Conservation (phyloP, 2,329 filamentous ascomycete genomes). For the Hymenoscyphus scutula region DNA sequence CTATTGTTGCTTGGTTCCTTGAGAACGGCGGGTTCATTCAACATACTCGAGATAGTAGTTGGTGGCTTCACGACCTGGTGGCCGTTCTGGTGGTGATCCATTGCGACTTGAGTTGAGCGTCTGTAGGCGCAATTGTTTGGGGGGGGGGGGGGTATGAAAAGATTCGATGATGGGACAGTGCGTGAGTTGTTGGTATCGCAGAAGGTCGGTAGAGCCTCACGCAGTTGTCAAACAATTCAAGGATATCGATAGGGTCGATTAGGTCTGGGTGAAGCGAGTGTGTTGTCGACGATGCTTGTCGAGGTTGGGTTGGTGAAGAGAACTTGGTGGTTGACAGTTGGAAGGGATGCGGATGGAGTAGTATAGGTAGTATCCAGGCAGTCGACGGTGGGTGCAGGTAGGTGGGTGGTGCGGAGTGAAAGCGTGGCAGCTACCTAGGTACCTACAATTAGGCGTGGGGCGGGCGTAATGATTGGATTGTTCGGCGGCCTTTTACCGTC, state of each 20-base stretch:
- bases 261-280: background rate
- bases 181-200: background rate
- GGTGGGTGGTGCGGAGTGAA: too few species aligned
- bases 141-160: background rate
- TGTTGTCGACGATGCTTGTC: constrained; percentile 1
- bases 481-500: background rate
- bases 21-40: constrained; percentile 16
- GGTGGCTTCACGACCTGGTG: constrained; percentile 17
- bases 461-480: background rate
- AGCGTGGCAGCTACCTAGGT: background rate
- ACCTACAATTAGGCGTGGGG: too few species aligned
- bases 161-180: background rate
- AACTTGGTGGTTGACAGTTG: background rate
- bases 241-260: background rate
- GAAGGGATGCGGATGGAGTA: background rate
- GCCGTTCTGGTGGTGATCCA: constrained; percentile 12
- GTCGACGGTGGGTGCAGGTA: too few species aligned
- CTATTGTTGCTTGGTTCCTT: constrained; percentile 14
- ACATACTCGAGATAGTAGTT: constrained; percentile 18
- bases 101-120: background rate
- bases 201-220: too few species aligned
- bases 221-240: background rate
- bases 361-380: background rate
- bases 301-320: background rate
- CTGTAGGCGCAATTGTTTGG: background rate